A percentile compares a stretch with the other conserved stretches of the same genome.
phyloP scores from a whole-genome alignment of 768 basidiomycete genomes.

The Lactarius psammicola region DNA sequence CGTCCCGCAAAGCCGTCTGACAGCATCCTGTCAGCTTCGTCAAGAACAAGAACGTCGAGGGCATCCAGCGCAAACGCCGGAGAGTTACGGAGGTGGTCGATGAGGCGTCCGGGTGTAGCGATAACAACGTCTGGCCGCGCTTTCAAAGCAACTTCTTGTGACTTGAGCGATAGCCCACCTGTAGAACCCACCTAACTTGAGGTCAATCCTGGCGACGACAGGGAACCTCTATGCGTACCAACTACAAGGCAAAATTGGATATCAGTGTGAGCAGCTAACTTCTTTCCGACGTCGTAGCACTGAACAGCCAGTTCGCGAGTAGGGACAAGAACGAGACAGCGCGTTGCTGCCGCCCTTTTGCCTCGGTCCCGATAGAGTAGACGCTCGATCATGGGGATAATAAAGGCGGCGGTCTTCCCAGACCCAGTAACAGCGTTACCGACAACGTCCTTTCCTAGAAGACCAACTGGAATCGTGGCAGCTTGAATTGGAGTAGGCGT shows the following conservation, averaged over 20 bases:
- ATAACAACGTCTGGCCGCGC: conserved; percentile 91
- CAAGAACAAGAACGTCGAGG: conserved; percentile 89
- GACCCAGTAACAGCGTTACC: conserved; percentile 96
- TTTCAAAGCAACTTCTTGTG: conserved; percentile 83
- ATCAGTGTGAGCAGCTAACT: conserved; percentile 83
- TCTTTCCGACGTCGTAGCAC: conserved; percentile 88
- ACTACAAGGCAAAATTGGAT: conserved; percentile 89
- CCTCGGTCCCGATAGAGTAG: conserved; percentile 89
- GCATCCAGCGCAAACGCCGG: conserved; percentile 90
- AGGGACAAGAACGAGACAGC: conserved; percentile 91
- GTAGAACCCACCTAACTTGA: conserved; percentile 21
- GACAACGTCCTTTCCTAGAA: conserved; percentile 94
- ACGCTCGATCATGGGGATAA: conserved; percentile 91
- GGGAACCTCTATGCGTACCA: conserved; percentile 47
- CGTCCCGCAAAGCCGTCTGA: conserved; percentile 93
- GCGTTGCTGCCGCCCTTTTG: conserved; percentile 77
- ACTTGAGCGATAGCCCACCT: conserved; percentile 93
- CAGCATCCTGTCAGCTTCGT: conserved; percentile 98
- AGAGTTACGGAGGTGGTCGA: conserved; percentile 96
- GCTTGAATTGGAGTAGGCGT: conserved; percentile 96
- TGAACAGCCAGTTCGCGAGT: conserved; percentile 96
- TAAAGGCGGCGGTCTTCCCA: conserved; percentile 97
- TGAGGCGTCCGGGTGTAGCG: conserved; percentile 89
- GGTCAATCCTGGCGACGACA: conserved; percentile 9
- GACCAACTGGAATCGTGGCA: conserved; percentile 88